These are phyloP conservation scores for Aegilops speltoides DNA, from an alignment of 176 grass and related monocot genomes.

Conservation along the genomic window DNA sequence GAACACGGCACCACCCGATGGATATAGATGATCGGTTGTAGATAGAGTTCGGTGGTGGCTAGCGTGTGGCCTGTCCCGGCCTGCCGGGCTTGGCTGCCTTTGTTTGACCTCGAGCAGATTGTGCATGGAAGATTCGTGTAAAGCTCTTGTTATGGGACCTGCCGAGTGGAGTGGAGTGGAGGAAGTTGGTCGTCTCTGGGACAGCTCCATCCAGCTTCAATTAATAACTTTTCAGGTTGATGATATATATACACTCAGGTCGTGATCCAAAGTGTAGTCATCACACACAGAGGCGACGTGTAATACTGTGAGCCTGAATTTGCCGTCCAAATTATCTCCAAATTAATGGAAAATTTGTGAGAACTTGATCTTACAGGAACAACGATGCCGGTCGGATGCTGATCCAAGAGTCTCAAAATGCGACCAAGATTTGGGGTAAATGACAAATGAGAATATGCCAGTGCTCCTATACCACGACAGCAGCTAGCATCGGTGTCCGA, in stretches of 20 bases:
- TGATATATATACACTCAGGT: not conserved
- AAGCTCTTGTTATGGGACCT: not conserved
- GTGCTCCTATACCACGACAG: no score
- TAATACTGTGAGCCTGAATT: no score
- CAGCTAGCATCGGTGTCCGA: no score
- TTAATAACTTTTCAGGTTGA: not conserved
- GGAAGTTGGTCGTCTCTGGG: not conserved
- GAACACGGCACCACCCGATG: not conserved
- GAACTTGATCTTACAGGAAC: no score
- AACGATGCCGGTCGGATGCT: no score
- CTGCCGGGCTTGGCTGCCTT: not conserved
- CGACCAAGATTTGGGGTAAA: no score
- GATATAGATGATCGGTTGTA: not conserved
- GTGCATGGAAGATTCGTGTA: constrained; percentile 15
- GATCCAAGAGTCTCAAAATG: no score
- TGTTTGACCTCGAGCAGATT: constrained; percentile 13
- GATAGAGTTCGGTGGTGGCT: not conserved
- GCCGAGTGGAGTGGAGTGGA: constrained; percentile 7
- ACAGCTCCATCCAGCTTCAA: constrained; percentile 1
- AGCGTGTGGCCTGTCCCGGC: not conserved
- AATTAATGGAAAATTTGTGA: no score
- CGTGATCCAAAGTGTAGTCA: not conserved
- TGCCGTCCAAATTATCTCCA: no score
- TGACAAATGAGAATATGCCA: no score
- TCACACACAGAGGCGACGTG: not conserved